Evolutionary conservation across 441 rosid genomes (phyloP), one percentile per base, ranked within the genome.

Genomic region (Omphalea diandra): DNA sequence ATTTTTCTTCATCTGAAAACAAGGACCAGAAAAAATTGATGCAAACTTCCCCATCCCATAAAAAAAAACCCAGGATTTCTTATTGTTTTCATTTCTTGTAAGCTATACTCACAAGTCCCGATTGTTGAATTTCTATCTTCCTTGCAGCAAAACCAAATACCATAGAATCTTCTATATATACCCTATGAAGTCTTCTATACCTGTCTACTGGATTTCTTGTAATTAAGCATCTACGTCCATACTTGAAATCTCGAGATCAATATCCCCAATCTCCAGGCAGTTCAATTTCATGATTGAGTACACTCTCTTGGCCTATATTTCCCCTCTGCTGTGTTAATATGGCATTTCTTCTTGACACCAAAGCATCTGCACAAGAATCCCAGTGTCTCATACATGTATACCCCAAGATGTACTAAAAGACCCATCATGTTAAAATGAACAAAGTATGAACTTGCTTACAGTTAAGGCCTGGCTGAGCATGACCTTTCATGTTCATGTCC

Each of bases 241-340:
- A 38, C 56, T 53, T 62, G 35, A 7, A 65, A 27, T 33, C 54
- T 36, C 24, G 26, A 7, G 8, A n/a, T 87, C 80, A 88, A 18
- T 89, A 93, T 9, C 78, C 85, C 94, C 94, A 86, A 40, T 90
- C 94, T 50, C 85, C 86, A 29, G 89, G 97, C 24, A 91, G 79
- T 36, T 71, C 77, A 70, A 76, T 35, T 65, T 83, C 87, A 46
- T 78, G 82, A 70, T 64, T 83, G 44, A 79, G 15, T 20, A 70
- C 52, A 50, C 72, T 62, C 2, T 69, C 83, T 14, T 62, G 74
- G 43, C 79, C 78, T 32, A 78, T 55, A 61, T 67, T 75, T 33
- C 81, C 46, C 36, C 70, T 84, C 73, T 80, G 89, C 71, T 82
- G 83, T 10, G 76, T 40, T 58, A 80, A 14, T 0, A 83, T 1